Percentiles rank a stretch among this genome's conserved stretches.
Evolutionary conservation across 2,329 filamentous ascomycete species (phyloP).

Genomic region (Fusarium oxysporum): DNA sequence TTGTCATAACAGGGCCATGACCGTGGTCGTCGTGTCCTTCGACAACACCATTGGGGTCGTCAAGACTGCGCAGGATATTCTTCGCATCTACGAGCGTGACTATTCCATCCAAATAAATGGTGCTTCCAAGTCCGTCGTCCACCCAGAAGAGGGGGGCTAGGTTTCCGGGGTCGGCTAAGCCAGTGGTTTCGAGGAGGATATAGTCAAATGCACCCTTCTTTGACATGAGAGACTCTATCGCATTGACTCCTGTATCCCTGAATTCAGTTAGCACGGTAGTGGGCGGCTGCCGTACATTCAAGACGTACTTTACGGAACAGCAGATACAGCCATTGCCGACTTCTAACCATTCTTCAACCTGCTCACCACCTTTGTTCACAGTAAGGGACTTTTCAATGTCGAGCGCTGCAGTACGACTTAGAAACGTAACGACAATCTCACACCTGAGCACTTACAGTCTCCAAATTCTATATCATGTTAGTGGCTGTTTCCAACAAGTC

Average conservation of each 20-base stretch:
- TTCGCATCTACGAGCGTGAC: slow-evolving; percentile 96
- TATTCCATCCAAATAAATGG: slow-evolving; percentile 96
- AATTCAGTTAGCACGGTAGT: slow-evolving; percentile 37
- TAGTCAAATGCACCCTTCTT: slow-evolving; percentile 96
- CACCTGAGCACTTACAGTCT: slow-evolving; percentile 69
- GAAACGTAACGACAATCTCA: background rate
- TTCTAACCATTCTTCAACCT: slow-evolving; percentile 94
- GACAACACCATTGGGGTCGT: slow-evolving; percentile 72
- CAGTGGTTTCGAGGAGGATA: slow-evolving; percentile 95
- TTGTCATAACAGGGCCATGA: slow-evolving; percentile 81
- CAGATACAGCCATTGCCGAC: slow-evolving; percentile 97
- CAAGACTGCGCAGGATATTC: slow-evolving; percentile 85
- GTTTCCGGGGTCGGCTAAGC: slow-evolving; percentile 94
- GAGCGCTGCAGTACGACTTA: slow-evolving; percentile 67
- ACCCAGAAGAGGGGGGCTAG: slow-evolving; percentile 98
- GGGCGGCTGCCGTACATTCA: too few relatives aligned
- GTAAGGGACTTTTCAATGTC: slow-evolving; percentile 98
- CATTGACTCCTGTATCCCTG: slow-evolving; percentile 91
- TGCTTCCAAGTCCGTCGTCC: slow-evolving; percentile 93
- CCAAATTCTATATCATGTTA: slow-evolving; percentile 74
- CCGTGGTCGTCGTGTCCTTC: slow-evolving; percentile 64
- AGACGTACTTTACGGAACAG: slow-evolving; percentile 87
- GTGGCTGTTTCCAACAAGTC: background rate
- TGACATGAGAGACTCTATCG: slow-evolving; percentile 95
- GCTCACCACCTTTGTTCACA: slow-evolving; percentile 83